phyloP scores from a whole-genome alignment of 805 yeast species.

The Hanseniaspora singularis region DNA sequence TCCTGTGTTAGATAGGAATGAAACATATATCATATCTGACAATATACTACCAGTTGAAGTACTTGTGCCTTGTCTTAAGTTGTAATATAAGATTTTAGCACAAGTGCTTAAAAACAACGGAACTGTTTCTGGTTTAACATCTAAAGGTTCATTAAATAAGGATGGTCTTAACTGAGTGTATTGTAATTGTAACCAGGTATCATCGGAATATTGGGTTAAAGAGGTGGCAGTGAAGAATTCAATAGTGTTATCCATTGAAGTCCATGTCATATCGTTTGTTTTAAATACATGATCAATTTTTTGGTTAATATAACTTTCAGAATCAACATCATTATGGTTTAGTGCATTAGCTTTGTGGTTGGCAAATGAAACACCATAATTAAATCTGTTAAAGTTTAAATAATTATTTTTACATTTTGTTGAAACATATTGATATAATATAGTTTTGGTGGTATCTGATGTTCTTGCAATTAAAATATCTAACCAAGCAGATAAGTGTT shows the following conservation, averaged over 20 bases:
- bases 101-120: constrained; percentile 1
- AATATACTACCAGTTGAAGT: not conserved
- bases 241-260: constrained; percentile 17
- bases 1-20: not conserved
- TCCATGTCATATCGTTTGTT: not conserved
- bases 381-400: constrained; percentile 34
- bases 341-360: constrained; percentile 73
- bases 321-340: constrained; percentile 40
- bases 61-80: not conserved
- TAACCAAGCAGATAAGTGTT: constrained; percentile 58
- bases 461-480: constrained; percentile 43
- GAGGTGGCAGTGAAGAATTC: constrained; percentile 10
- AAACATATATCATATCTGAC: constrained; percentile 7
- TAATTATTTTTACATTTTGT: constrained; percentile 1
- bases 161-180: not conserved
- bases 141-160: not conserved
- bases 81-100: constrained; percentile 1
- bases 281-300: constrained; percentile 5
- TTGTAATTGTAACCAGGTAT: not conserved
- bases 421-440: constrained; percentile 67
- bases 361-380: constrained; percentile 83
- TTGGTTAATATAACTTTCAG: constrained; percentile 41
- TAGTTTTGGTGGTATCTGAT: constrained; percentile 62
- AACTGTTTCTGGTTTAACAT: not conserved
- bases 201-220: not conserved